Base-by-base conservation (phyloP, 73 alveolate genomes). In the Breviolum minutum region DNA sequence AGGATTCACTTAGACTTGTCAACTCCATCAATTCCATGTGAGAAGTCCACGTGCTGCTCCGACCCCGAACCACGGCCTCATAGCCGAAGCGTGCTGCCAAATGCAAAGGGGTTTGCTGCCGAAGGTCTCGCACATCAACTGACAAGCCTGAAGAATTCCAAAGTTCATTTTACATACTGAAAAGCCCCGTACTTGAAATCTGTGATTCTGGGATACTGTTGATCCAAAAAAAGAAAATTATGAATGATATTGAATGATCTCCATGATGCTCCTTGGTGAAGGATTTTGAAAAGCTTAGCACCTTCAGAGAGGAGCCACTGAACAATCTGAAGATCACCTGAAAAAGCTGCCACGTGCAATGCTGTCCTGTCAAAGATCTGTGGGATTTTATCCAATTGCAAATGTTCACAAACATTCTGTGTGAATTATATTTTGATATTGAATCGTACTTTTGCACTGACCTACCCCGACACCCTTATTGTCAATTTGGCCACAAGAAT, bases 81-180 rank as follows among this genome's bases (percentile, higher is more conserved):
- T 92, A 92, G 73, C 98, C 98, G 40, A 74, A 92, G 22, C 90
- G 98, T 81, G 98, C 98, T 7, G 98, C 98, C 90, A 92, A 76
- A 29, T 92, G 98, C 80, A 92, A 84, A 26, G 98, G 82, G n/a
- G 98, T 74, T 26, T 63, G 90, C 63, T 81, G 86, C 54, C 69
- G 98, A 63, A 19, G 63, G 84, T 92, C 98, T 63, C 91, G 89
- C n/a, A 30, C 87, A 63, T 92, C 98, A 24, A 92, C 87, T 29
- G 79, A 62, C 76, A 91, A 64, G 69, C 97, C 97, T 91, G 79
- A 13, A 70, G 14, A 14, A 26, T 77, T 77, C 13, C 87, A n/a
- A 24, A 81, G 24, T 14, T 32, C 70, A 12, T 48, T 32, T 22
- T 19, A 20, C 63, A 62, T 60, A 24, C 86, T 76, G 61, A 76